These are phyloP conservation scores for Artomyces pyxidatus DNA, from an alignment of 768 basidiomycete species.

Conservation along the genomic window DNA sequence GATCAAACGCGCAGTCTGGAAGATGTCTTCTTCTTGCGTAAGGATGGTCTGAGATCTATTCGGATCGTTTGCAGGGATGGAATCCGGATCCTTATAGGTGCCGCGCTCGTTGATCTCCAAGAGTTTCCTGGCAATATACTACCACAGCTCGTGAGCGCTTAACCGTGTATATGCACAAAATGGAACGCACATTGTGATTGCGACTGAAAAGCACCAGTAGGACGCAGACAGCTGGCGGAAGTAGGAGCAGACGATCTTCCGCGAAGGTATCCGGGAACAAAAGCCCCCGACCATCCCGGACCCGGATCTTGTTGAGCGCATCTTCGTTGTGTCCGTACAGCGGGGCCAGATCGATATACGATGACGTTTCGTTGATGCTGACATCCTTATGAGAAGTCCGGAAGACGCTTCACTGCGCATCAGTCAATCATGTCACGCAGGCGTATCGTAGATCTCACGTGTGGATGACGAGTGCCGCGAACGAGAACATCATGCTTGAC, in stretches of 20 bases:
- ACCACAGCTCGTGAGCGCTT: no score
- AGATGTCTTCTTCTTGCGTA: conserved; percentile 46
- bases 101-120: conserved; percentile 77
- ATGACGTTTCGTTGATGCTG: conserved; percentile 76
- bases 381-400: conserved; percentile 63
- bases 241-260: conserved; percentile 67
- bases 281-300: conserved; percentile 55
- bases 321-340: conserved; percentile 70
- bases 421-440: background rate
- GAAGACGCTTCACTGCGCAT: conserved; percentile 51
- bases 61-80: conserved; percentile 24
- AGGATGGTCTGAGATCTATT: conserved; percentile 26
- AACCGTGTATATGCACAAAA: background rate
- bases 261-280: conserved; percentile 69
- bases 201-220: conserved; percentile 82
- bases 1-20: conserved; percentile 70
- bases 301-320: conserved; percentile 47
- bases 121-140: conserved; percentile 77
- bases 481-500: conserved; percentile 73
- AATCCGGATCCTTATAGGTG: conserved; percentile 48
- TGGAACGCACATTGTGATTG: conserved; percentile 70
- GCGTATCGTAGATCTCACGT: conserved; percentile 30
- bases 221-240: conserved; percentile 70
- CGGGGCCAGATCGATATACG: conserved; percentile 79
- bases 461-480: conserved; percentile 78